Base-by-base conservation (phyloP, 2,329 filamentous ascomycete genomes). In the Capronia americana region DNA sequence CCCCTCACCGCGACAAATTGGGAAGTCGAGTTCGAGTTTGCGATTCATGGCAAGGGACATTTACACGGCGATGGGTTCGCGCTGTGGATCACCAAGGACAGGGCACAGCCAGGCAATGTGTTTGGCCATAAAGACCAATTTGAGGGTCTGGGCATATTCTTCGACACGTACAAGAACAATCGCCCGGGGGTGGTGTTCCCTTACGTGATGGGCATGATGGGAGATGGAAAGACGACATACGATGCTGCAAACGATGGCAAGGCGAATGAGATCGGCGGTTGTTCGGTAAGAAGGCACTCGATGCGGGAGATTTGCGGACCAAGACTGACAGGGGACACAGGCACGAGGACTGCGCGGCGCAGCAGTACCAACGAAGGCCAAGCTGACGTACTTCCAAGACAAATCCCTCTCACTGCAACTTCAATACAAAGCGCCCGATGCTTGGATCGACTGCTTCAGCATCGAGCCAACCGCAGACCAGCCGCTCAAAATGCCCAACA, bases 151-250 rank as follows among this genome's bases (percentile, higher is more conserved):
- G 95, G 93, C 62, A 86, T 99, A 79, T 98, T 97, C 83, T 87
- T 99, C 81, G 95, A 99, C 78, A 99, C 95, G 53, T 99, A 99
- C 86, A 99, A 99, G 88, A 99, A 99, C 84, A 97, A 97, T 83
- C 89, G 95, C 14, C 94, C 95, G 0, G 95, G 95, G 51, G 90
- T 92, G 50, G 91, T 97, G 55, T 99, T 99, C 81, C 95, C 95
- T 58, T 97, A 97, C 77, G 90, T 99, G 75, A 97, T 98, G 93
- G 94, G 93, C 69, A 98, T 98, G 95, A 85, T 93, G 72, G 95
- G 95, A 67, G 95, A 99, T 78, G 94, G 95, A 69, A 84, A 92
- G 77, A 96, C 90, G 6, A 78, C 84, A 14, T 99, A 99, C 81
- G 93, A 98, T 83, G 93, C 97, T 82, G 88, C 89, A 74, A 93